Evolutionary conservation across 2,329 filamentous ascomycete genomes (phyloP), one percentile per base, ranked within the genome.

Genomic region (Ceratocystis cubensis): DNA sequence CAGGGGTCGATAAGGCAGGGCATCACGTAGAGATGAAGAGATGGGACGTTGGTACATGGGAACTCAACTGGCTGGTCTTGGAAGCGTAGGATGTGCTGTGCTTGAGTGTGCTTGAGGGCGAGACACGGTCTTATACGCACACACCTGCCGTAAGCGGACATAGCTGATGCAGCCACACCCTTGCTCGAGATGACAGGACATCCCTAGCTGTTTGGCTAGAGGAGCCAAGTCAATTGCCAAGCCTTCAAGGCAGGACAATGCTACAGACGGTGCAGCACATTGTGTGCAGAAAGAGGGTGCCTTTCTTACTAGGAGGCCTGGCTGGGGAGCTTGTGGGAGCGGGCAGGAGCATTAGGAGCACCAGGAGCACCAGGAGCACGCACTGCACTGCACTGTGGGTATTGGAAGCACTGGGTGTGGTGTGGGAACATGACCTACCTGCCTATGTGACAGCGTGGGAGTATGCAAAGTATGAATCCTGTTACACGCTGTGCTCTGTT

Each of bases 111-210:
- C 22, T 22, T 22, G 22, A 22, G 22, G 28, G 30, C 7, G 56
- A 59, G 56, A 33, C 30, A 20, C 22, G 17, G 5, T 4, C 7
- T 37, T 30, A 37, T 59, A 59, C 7, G 22, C 5, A 37, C 28
- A 59, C 56, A 6, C 25, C 28, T n/a, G 25, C 5, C 7, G 6
- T 8, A 20, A 15, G 33, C 28, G 4, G 28, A 7, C 28, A 5
- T 3, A 25, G 20, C 37, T 30, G 17, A 20, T 50, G 30, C 10
- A 65, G 6, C 22, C 46, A 59, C 64, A 59, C 64, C 64, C 64
- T 5, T 13, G 5, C 33, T 56, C 44, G 64, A 65, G 64, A 65
- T 65, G 48, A 65, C 64, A 65, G 64, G 64, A 61, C 64, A 41
- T 33, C 5, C 64, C 64, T 59, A 59, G 56, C 28, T 61, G 64